These are phyloP conservation scores for Tetragonia tetragonoides DNA, from an alignment of 148 eudicot species.

Conservation along the genomic window DNA sequence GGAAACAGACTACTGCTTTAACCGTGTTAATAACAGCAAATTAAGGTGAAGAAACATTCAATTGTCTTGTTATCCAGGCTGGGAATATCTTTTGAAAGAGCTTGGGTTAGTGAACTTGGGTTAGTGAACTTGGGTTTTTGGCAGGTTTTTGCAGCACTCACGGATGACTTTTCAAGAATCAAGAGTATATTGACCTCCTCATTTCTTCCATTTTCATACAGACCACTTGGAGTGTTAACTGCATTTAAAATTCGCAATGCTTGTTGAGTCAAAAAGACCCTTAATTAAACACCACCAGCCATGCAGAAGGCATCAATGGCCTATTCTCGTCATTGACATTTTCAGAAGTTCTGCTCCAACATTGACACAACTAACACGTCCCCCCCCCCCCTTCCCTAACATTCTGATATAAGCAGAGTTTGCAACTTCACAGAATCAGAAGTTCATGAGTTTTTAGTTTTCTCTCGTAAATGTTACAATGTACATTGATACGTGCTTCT, in stretches of 20 bases:
- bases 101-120: background rate
- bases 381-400: background rate
- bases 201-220: constrained; percentile 6
- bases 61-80: background rate
- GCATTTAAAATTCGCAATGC: background rate
- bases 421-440: background rate
- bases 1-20: background rate
- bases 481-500: constrained; percentile 21
- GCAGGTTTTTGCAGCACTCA: too few species aligned
- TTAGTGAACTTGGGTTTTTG: background rate
- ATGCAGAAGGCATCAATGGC: background rate
- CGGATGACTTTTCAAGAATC: background rate
- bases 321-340: background rate
- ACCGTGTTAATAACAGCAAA: background rate
- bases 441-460: background rate
- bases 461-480: background rate
- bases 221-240: background rate
- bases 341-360: background rate
- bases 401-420: too few species aligned
- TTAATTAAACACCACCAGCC: background rate
- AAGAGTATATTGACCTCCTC: constrained; percentile 14
- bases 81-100: background rate
- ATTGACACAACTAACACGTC: background rate
- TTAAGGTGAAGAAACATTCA: background rate
- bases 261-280: background rate